Conservation (phyloP, 2,329 filamentous ascomycete species). For the Lecanicillium sp. region DNA sequence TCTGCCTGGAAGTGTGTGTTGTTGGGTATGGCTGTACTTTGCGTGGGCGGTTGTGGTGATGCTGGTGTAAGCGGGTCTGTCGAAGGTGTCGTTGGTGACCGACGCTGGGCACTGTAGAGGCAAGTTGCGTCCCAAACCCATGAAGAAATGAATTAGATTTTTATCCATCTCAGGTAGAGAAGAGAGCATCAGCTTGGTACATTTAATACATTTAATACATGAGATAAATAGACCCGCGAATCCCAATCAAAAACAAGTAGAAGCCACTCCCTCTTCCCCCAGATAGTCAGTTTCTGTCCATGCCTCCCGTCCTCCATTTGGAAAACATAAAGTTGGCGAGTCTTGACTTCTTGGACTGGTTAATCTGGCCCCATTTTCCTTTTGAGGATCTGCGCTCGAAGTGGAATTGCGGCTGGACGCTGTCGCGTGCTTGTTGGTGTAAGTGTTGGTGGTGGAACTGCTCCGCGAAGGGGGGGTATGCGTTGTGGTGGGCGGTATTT, state of each 20-base stretch:
- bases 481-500: neutral
- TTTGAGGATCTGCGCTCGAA: neutral
- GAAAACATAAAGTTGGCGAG: conserved; percentile 1
- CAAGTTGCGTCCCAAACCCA: too few species aligned
- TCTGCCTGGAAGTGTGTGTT: too few species aligned
- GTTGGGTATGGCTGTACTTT: too few species aligned
- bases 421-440: neutral
- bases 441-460: neutral
- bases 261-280: neutral
- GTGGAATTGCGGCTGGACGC: conserved; percentile 6
- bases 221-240: neutral
- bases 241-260: neutral
- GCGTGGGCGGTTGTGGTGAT: too few species aligned
- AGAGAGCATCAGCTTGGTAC: too few species aligned
- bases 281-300: neutral
- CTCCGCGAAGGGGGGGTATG: too few species aligned
- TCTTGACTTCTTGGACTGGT: neutral
- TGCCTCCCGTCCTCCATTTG: conserved; percentile 6
- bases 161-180: too few species aligned
- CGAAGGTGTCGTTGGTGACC: too few species aligned
- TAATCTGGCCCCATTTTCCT: neutral
- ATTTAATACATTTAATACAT: too few species aligned
- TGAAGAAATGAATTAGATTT: too few species aligned
- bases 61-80: too few species aligned
- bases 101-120: too few species aligned